A percentile compares a stretch with the other conserved stretches of the same genome.
Evolutionary conservation across 352 stramenopile species (phyloP).

Genomic region (Pythium phragmiticola): DNA sequence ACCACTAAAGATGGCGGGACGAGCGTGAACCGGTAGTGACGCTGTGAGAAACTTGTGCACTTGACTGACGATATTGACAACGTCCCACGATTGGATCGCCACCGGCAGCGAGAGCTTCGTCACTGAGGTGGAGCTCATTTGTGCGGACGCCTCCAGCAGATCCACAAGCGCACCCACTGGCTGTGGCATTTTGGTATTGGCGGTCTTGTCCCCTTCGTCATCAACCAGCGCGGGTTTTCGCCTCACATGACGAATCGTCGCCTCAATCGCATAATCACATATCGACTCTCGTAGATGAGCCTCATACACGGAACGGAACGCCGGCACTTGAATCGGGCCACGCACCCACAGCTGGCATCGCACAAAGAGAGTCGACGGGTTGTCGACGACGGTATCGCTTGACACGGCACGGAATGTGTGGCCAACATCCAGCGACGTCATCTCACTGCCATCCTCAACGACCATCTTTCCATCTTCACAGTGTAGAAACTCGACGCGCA

Average conservation of each 20-base stretch:
- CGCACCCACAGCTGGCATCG: slow-evolving; percentile 77
- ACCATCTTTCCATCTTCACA: slow-evolving; percentile 1
- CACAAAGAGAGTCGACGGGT: slow-evolving; percentile 26
- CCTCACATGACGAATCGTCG: slow-evolving; percentile 32
- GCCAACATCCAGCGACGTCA: slow-evolving; percentile 14
- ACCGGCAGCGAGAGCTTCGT: slow-evolving; percentile 42
- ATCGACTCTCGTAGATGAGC: slow-evolving; percentile 73
- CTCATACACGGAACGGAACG: slow-evolving; percentile 65
- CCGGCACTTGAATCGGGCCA: slow-evolving; percentile 50
- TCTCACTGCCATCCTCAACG: slow-evolving; percentile 2
- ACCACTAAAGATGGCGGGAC: slow-evolving; percentile 27
- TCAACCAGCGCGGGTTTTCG: background rate
- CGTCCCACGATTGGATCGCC: slow-evolving; percentile 63
- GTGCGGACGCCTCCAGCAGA: slow-evolving; percentile 50
- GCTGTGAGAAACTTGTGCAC: slow-evolving; percentile 44
- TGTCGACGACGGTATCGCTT: background rate
- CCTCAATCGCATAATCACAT: slow-evolving; percentile 79
- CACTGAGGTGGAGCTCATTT: slow-evolving; percentile 54
- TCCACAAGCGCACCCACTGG: slow-evolving; percentile 21
- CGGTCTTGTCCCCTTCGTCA: background rate
- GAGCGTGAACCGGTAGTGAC: slow-evolving; percentile 53
- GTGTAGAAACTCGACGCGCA: slow-evolving; percentile 56
- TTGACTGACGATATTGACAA: slow-evolving; percentile 54
- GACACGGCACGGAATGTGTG: background rate
- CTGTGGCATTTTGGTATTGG: background rate